These are phyloP conservation scores for Apiospora sp. DNA, from an alignment of 2,329 filamentous ascomycete species.

Conservation along the genomic window DNA sequence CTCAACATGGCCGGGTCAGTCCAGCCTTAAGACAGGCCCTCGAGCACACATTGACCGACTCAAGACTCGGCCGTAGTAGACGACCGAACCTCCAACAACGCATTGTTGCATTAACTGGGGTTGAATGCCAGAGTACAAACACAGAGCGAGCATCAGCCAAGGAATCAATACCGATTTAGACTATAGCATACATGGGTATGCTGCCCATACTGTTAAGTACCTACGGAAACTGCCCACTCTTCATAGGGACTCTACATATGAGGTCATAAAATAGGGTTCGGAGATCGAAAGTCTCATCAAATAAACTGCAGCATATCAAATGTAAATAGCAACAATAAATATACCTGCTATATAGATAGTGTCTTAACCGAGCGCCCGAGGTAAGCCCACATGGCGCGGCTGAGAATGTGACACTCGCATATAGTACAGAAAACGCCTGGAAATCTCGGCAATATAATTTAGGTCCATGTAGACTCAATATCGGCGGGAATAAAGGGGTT, in stretches of 20 bases:
- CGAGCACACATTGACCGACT: not conserved
- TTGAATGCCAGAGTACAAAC: not conserved
- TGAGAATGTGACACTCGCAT: not conserved
- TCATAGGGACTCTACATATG: too few species aligned
- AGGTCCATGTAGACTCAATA: too few species aligned
- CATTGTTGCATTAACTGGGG: not conserved
- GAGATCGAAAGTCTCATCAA: not conserved
- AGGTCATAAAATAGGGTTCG: not conserved
- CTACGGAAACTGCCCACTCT: not conserved
- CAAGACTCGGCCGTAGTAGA: slow-evolving; percentile 9
- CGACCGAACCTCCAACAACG: not conserved
- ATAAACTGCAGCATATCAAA: not conserved
- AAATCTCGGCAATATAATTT: not conserved
- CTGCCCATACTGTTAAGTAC: not conserved
- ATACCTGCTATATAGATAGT: not conserved
- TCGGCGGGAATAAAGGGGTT: too few species aligned
- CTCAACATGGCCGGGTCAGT: not conserved
- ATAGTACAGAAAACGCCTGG: not conserved
- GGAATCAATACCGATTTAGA: not conserved
- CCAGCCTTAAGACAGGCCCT: not conserved
- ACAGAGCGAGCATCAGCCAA: not conserved
- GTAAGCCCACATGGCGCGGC: not conserved
- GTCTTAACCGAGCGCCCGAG: not conserved
- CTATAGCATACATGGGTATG: not conserved
- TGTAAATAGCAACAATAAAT: not conserved